A percentile compares a stretch with the other conserved stretches of the same genome.
phyloP scores from a whole-genome alignment of 1,284 basidiomycete species.

The Xerocomus minutiporus region DNA sequence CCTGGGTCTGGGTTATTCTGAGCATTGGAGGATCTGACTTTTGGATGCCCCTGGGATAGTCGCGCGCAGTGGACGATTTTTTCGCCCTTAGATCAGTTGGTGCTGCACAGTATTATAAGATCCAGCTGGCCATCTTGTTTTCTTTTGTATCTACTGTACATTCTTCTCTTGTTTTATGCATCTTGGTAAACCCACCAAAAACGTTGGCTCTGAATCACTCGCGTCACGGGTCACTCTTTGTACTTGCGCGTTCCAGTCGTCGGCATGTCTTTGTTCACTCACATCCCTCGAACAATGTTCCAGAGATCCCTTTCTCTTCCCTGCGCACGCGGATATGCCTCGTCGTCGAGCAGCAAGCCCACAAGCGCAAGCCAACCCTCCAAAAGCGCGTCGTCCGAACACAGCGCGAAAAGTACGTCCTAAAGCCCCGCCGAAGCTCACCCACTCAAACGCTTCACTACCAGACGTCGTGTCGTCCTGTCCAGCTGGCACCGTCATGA shows the following conservation, averaged over 20 bases:
- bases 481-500: constrained; percentile 64
- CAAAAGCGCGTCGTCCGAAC: constrained; percentile 12
- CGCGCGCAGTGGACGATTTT: neutral
- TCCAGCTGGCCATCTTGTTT: constrained; percentile 5
- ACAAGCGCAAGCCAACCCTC: constrained; percentile 1
- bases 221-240: neutral
- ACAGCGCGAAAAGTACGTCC: constrained; percentile 19
- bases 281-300: constrained; percentile 9
- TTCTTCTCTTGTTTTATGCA: constrained; percentile 3
- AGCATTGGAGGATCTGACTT: constrained; percentile 11
- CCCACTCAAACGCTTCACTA: neutral
- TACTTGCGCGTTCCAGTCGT: neutral
- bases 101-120: constrained; percentile 5
- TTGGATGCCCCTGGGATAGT: neutral
- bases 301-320: constrained; percentile 5
- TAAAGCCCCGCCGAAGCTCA: neutral
- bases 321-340: constrained; percentile 15
- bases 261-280: constrained; percentile 22
- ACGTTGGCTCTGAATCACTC: neutral
- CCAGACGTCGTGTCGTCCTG: constrained; percentile 50
- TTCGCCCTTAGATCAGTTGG: constrained; percentile 7
- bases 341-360: constrained; percentile 3
- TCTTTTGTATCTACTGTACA: constrained; percentile 24
- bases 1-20: constrained; percentile 54
- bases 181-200: neutral